Conservation (phyloP, 2,329 filamentous ascomycete genomes). For the Monosporascus sp. region DNA sequence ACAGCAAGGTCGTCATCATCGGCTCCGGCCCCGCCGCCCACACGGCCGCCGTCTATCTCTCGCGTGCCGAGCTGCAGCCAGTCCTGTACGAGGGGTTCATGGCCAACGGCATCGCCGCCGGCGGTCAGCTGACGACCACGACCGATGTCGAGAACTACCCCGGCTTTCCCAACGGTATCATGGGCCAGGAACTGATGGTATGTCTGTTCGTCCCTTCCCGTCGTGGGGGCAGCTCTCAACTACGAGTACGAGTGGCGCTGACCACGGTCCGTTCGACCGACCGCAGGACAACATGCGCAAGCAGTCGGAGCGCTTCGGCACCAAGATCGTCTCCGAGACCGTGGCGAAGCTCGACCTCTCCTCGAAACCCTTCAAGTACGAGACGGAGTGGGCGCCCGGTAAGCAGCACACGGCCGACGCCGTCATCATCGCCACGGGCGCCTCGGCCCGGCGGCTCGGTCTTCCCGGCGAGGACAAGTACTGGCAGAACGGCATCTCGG, state of each 20-base stretch:
- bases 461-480: conserved; percentile 88
- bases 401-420: conserved; percentile 84
- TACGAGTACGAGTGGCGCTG: too few species aligned
- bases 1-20: conserved; percentile 87
- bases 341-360: conserved; percentile 84
- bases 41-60: conserved; percentile 94
- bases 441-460: conserved; percentile 78
- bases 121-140: conserved; percentile 95
- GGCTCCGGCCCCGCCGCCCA: conserved; percentile 97
- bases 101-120: conserved; percentile 91
- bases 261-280: neutral
- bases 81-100: conserved; percentile 98
- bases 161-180: conserved; percentile 85
- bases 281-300: conserved; percentile 77
- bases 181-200: conserved; percentile 82
- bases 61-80: conserved; percentile 89
- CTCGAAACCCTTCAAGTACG: conserved; percentile 82
- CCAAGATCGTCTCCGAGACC: conserved; percentile 88
- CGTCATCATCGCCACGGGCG: conserved; percentile 91
- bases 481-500: conserved; percentile 96
- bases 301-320: conserved; percentile 89
- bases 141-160: conserved; percentile 99
- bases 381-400: conserved; percentile 81
- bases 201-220: conserved; percentile 14
- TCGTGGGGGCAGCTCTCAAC: too few species aligned